A percentile compares a stretch with the other conserved stretches of the same genome.
phyloP scores from a whole-genome alignment of 306 rosid genomes.

The Fagus crenata region DNA sequence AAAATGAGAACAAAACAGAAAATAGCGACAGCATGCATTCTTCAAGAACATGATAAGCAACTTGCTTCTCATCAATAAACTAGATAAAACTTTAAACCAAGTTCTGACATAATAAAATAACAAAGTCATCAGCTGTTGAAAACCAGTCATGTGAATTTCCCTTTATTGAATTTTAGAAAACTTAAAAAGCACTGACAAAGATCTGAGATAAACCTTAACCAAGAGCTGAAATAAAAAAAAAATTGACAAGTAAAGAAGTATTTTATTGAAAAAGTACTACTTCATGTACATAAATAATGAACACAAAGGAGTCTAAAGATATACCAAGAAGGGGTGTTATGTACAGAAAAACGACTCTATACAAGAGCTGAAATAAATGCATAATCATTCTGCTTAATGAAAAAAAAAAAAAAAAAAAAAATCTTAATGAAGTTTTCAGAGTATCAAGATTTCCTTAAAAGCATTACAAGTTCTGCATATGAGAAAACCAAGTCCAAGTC shows the following conservation, averaged over 20 bases:
- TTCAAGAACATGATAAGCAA: neutral
- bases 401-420: neutral
- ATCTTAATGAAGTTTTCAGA: neutral
- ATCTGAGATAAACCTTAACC: neutral
- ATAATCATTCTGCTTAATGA: neutral
- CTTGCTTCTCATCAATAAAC: neutral
- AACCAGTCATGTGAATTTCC: neutral
- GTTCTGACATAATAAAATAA: neutral
- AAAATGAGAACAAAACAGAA: neutral
- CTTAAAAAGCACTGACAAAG: neutral
- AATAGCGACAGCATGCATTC: neutral
- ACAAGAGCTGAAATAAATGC: neutral
- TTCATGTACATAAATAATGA: no score
- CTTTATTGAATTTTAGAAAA: neutral
- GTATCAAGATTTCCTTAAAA: neutral
- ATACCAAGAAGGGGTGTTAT: no score
- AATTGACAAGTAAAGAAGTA: no score
- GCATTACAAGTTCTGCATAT: slow-evolving; percentile 2
- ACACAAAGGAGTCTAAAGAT: no score
- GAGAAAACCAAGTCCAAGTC: slow-evolving; percentile 6
- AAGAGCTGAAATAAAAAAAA: neutral
- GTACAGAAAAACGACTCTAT: no score
- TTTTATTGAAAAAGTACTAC: no score
- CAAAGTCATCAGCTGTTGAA: neutral
- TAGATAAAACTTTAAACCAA: neutral